phyloP scores from a whole-genome alignment of 1,139 yeast genomes.

The Yamadazyma dendronema region DNA sequence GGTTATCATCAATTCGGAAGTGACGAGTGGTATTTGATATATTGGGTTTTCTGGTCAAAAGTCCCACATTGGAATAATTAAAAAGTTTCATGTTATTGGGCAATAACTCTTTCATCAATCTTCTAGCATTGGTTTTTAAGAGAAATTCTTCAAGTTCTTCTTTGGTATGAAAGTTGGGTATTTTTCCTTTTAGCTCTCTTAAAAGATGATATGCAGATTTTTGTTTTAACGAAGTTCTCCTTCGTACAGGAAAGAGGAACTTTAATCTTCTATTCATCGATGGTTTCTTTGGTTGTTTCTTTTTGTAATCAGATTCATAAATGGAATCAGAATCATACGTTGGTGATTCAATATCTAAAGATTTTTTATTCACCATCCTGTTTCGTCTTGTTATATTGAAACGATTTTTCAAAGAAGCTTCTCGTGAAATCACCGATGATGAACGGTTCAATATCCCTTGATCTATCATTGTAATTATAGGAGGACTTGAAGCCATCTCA shows the following conservation, averaged over 20 bases:
- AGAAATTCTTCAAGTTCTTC: constrained; percentile 29
- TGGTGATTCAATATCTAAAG: constrained; percentile 12
- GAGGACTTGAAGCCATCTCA: constrained; percentile 16
- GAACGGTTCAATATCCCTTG: constrained; percentile 20
- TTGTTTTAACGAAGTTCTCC: constrained; percentile 35
- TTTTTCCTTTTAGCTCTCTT: constrained; percentile 15
- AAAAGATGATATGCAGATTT: constrained; percentile 16
- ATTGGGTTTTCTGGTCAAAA: constrained; percentile 21
- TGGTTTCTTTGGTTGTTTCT: not conserved
- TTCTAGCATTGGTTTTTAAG: constrained; percentile 21
- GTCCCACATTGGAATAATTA: constrained; percentile 18
- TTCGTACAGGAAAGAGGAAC: constrained; percentile 36
- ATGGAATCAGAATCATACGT: constrained; percentile 10
- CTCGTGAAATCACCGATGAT: constrained; percentile 31
- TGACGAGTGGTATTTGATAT: constrained; percentile 12
- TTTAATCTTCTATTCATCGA: constrained; percentile 5
- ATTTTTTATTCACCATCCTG: constrained; percentile 26
- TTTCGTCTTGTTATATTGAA: constrained; percentile 30
- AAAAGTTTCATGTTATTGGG: constrained; percentile 30
- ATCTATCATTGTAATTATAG: constrained; percentile 29
- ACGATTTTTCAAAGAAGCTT: constrained; percentile 33
- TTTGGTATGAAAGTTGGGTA: constrained; percentile 25
- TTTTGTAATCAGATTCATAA: constrained; percentile 8
- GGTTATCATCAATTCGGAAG: constrained; percentile 9
- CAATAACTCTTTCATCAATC: constrained; percentile 26